Evolutionary conservation across 2,329 filamentous ascomycete species (phyloP).

Genomic region (Colletotrichum spinosum): DNA sequence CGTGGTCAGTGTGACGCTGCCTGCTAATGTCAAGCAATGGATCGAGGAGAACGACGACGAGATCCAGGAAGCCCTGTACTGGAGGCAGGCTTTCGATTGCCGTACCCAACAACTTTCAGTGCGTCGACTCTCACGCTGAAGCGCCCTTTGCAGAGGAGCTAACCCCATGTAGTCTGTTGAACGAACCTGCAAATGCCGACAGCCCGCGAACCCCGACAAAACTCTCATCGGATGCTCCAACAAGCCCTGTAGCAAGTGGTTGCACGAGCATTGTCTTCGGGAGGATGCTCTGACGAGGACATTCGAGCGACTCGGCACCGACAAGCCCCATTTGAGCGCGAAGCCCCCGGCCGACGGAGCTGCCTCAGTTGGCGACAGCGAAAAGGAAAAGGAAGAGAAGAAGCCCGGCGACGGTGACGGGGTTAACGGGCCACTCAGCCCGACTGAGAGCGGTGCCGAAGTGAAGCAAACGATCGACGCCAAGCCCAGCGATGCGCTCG

Average conservation of each 20-base stretch:
- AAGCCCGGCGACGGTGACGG: slow-evolving; percentile 30
- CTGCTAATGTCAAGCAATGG: slow-evolving; percentile 74
- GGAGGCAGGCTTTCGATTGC: slow-evolving; percentile 72
- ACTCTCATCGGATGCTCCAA: slow-evolving; percentile 69
- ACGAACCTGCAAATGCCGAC: slow-evolving; percentile 68
- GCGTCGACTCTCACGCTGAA: slow-evolving; percentile 43
- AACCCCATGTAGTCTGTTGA: slow-evolving; percentile 59
- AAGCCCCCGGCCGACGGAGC: slow-evolving; percentile 40
- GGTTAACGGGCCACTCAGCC: slow-evolving; percentile 56
- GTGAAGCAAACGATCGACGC: slow-evolving; percentile 66
- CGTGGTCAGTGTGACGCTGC: slow-evolving; percentile 74
- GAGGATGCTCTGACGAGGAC: slow-evolving; percentile 64
- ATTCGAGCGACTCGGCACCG: slow-evolving; percentile 61
- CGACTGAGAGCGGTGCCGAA: slow-evolving; percentile 62
- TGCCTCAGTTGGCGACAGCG: slow-evolving; percentile 45
- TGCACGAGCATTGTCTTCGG: slow-evolving; percentile 72
- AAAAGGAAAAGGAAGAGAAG: slow-evolving; percentile 44
- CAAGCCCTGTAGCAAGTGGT: slow-evolving; percentile 67
- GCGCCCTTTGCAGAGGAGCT: slow-evolving; percentile 8
- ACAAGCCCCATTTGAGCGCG: slow-evolving; percentile 59
- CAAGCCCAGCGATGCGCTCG: slow-evolving; percentile 57
- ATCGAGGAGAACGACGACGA: slow-evolving; percentile 76
- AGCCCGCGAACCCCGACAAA: slow-evolving; percentile 72
- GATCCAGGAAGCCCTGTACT: slow-evolving; percentile 69
- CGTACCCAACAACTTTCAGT: slow-evolving; percentile 69